Base-by-base conservation (phyloP, 495 filamentous ascomycete species). In the Xylaria telfairii region DNA sequence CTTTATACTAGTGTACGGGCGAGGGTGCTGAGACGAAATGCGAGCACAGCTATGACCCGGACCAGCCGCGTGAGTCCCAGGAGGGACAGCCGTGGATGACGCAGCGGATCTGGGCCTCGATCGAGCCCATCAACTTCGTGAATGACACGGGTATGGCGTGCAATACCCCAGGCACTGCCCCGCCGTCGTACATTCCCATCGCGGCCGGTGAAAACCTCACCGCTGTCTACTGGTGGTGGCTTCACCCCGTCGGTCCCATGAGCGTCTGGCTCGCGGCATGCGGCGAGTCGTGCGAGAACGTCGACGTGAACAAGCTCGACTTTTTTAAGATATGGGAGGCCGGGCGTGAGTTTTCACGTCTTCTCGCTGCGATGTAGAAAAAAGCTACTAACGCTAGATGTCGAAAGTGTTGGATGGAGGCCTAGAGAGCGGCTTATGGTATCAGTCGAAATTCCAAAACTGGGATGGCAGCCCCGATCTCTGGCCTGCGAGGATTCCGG, bases 291-390 rank as follows among this genome's bases (percentile, higher is more conserved):
- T 88, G 85, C 67, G 70, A 72, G 6, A 71, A 63, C 39, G 82
- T 77, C 32, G 72, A 87, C 69, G 79, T 84, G 44, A 82, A 75
- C 39, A 65, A 76, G 41, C 73, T 75, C 19, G 70, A 79, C 8
- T 88, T 83, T 80, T 88, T 87, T 75, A 87, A 88, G 73, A 86
- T 87, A 72, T 85, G 83, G 78, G 81, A 88, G 65, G 81, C 78
- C 3, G 86, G 85, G 0, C 49, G 67, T 69, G 28, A 62, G 67
- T 34, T 56, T 56, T 57, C 17, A 12, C 13, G 15, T 10, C 6
- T 41, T 1, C 32, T n/a, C 19, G 0, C 15, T 13, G 0, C 21
- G 39, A 24, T 61, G 37, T n/a, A 28, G 15, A 19, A 15, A 19
- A 26, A 5, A 24, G 17, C 5, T 42, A 24, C 64, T 66, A 12